Evolutionary conservation across 345 rosid species (phyloP).

Genomic region (Arabis hirsuta): DNA sequence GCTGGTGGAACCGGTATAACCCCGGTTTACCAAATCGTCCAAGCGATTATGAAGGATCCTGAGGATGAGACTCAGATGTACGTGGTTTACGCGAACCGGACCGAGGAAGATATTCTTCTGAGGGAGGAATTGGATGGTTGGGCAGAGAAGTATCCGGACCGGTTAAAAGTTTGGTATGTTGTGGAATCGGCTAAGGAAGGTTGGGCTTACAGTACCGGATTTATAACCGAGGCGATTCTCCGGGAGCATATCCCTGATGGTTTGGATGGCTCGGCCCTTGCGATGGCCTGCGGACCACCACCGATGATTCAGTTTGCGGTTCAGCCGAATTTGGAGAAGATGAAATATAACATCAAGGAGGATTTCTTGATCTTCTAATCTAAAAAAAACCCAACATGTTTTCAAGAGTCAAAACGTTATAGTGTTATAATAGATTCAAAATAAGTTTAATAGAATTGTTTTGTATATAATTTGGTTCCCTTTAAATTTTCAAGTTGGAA

Average conservation of each 20-base stretch:
- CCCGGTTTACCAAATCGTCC: conserved; percentile 82
- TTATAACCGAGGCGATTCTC: conserved; percentile 63
- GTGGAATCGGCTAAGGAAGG: conserved; percentile 60
- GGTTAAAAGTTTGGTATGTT: conserved; percentile 93
- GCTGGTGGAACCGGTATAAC: conserved; percentile 96
- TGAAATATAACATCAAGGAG: conserved; percentile 70
- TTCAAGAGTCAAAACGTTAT: neutral
- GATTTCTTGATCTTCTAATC: conserved; percentile 68
- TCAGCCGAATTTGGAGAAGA: conserved; percentile 89
- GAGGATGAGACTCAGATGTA: conserved; percentile 78
- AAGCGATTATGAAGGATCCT: conserved; percentile 71
- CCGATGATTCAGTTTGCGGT: conserved; percentile 93
- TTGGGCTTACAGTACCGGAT: conserved; percentile 78
- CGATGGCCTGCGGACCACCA: conserved; percentile 91
- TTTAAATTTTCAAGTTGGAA: conserved; percentile 1
- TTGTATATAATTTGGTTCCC: conserved; percentile 32
- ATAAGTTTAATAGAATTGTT: conserved; percentile 25
- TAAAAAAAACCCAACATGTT: neutral
- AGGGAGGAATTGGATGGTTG: conserved; percentile 79
- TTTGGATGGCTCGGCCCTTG: conserved; percentile 55
- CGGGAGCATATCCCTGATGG: conserved; percentile 73
- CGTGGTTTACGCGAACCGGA: conserved; percentile 80
- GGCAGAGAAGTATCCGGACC: conserved; percentile 53
- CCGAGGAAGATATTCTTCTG: conserved; percentile 77
- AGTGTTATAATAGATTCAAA: conserved; percentile 23